Evolutionary conservation across 495 filamentous ascomycete species (phyloP).

Genomic region (Lepidopterella palustris): DNA sequence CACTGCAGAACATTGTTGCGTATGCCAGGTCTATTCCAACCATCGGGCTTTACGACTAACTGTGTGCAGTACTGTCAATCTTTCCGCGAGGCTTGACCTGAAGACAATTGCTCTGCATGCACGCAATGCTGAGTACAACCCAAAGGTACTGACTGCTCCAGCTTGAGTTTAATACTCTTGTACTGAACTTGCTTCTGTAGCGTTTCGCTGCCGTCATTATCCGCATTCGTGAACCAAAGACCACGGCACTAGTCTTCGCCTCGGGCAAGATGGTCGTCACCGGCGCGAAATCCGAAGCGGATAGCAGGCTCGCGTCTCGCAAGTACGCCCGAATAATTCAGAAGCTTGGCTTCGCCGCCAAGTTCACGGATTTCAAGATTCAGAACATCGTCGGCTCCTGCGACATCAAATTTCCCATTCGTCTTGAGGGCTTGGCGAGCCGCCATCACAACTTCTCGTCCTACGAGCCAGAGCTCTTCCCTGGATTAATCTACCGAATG

Average conservation of each 20-base stretch:
- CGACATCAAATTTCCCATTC: constrained; percentile 99
- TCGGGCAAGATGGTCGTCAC: constrained; percentile 99
- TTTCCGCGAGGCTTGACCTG: constrained; percentile 94
- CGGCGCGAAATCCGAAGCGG: constrained; percentile 96
- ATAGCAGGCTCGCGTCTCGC: constrained; percentile 90
- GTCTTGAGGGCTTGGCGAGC: constrained; percentile 87
- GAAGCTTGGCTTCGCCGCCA: constrained; percentile 98
- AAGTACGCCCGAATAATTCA: constrained; percentile 99
- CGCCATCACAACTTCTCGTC: constrained; percentile 99
- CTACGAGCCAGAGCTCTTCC: constrained; percentile 98
- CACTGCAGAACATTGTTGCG: constrained; percentile 91
- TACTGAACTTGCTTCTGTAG: constrained; percentile 52
- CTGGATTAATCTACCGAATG: constrained; percentile 99
- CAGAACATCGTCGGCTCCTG: constrained; percentile 99
- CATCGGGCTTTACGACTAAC: too few species aligned
- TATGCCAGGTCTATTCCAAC: too few species aligned
- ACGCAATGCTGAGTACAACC: constrained; percentile 97
- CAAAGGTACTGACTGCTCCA: constrained; percentile 61
- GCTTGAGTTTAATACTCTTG: constrained; percentile 35
- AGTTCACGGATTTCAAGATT: constrained; percentile 99
- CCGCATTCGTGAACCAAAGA: constrained; percentile 99
- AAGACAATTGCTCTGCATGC: constrained; percentile 99
- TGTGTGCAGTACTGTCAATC: constrained; percentile 99
- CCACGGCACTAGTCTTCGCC: constrained; percentile 94
- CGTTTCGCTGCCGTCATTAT: constrained; percentile 99